Percentiles rank a stretch among this genome's conserved stretches.
Evolutionary conservation across 2,329 filamentous ascomycete species (phyloP).

Genomic region (Paraphaeosphaeria sporulosa): DNA sequence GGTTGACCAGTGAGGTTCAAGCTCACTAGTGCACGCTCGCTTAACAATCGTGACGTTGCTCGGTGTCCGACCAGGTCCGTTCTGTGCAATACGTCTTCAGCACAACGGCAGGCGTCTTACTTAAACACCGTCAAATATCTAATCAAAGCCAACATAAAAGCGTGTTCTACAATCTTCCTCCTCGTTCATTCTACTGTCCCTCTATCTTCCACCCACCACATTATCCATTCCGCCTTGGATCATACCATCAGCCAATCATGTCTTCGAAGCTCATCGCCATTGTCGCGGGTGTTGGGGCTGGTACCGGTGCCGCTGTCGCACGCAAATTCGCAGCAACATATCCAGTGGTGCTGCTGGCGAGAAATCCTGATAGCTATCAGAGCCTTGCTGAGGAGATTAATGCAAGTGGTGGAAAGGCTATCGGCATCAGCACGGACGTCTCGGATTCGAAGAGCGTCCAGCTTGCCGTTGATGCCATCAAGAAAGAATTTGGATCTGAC

Average conservation of each 20-base stretch:
- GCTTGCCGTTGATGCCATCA: slow-evolving; percentile 69
- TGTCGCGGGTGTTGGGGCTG: slow-evolving; percentile 17
- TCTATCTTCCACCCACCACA: neutral
- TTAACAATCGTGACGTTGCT: slow-evolving; percentile 23
- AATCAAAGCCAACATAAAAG: slow-evolving; percentile 18
- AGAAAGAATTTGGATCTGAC: slow-evolving; percentile 63
- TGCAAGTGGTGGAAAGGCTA: slow-evolving; percentile 69
- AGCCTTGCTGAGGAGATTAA: slow-evolving; percentile 75
- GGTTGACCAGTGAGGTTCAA: neutral
- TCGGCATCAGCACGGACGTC: slow-evolving; percentile 74
- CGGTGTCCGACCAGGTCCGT: slow-evolving; percentile 9
- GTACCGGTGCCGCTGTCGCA: slow-evolving; percentile 70
- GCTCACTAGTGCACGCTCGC: slow-evolving; percentile 2
- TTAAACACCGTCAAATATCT: slow-evolving; percentile 13
- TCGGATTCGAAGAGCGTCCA: slow-evolving; percentile 63
- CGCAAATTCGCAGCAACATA: slow-evolving; percentile 70
- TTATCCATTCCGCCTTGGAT: neutral
- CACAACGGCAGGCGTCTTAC: slow-evolving; percentile 7
- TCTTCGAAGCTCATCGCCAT: slow-evolving; percentile 3
- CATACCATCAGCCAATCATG: slow-evolving; percentile 8
- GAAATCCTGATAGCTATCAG: slow-evolving; percentile 70
- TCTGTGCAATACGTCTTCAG: slow-evolving; percentile 14
- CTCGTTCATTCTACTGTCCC: neutral
- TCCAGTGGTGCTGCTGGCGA: slow-evolving; percentile 77
- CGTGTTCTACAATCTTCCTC: neutral